Evolutionary conservation across 441 rosid species (phyloP).

Genomic region (Bruguiera hainesii): DNA sequence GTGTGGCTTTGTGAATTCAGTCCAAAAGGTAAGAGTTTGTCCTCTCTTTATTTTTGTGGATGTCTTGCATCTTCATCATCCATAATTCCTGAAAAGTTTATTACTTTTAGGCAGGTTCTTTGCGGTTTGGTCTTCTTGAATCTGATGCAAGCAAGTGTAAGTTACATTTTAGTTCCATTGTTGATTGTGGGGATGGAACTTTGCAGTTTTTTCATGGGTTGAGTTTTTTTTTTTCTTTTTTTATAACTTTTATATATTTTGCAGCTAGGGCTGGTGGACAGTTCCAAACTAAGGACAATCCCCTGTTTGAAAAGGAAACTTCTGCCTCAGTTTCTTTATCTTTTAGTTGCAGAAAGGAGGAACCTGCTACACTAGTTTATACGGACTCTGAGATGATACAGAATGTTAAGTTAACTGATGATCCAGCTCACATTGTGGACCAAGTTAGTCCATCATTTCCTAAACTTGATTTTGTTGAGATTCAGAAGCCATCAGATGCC

Average conservation of each 20-base stretch:
- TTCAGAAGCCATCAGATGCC: constrained; percentile 4
- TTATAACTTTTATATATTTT: not conserved
- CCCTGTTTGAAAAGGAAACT: not conserved
- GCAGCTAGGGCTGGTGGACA: constrained; percentile 17
- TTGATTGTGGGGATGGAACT: not conserved
- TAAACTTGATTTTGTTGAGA: not conserved
- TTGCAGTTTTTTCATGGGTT: not conserved
- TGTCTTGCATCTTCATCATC: too few relatives aligned
- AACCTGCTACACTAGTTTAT: not conserved
- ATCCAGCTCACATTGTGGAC: not conserved
- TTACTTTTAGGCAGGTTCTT: too few relatives aligned
- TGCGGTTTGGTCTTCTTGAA: not conserved
- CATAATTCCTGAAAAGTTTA: too few relatives aligned
- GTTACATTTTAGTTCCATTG: not conserved
- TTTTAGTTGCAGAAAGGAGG: not conserved
- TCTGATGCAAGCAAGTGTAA: not conserved
- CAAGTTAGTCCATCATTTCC: not conserved
- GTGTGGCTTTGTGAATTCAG: too few relatives aligned
- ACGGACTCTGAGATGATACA: not conserved
- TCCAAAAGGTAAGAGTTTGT: too few relatives aligned
- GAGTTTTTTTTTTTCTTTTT: too few relatives aligned
- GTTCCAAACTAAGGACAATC: constrained; percentile 9
- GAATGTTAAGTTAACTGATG: constrained; percentile 4
- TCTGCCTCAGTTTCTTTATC: constrained; percentile 1
- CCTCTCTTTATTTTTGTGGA: too few relatives aligned